These are phyloP conservation scores for Thozetella sp. DNA, from an alignment of 495 filamentous ascomycete species.

Conservation along the genomic window DNA sequence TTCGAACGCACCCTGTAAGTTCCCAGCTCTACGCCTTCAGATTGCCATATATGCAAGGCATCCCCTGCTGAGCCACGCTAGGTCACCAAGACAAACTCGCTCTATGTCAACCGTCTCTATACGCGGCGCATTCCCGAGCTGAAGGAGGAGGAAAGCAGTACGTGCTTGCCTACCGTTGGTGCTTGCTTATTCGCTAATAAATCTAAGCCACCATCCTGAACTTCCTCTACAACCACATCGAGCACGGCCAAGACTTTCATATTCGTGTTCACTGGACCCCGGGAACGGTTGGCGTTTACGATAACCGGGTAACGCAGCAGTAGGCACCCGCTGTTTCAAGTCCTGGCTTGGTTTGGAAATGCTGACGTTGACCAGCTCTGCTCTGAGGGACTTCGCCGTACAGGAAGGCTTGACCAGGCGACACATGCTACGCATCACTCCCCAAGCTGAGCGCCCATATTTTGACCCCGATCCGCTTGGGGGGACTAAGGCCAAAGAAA, in stretches of 20 bases:
- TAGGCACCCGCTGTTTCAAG: constrained; percentile 59
- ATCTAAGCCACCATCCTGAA: constrained; percentile 28
- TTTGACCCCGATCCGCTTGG: not conserved
- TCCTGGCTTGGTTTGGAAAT: constrained; percentile 36
- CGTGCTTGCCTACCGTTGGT: not conserved
- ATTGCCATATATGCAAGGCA: not conserved
- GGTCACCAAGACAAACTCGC: not conserved
- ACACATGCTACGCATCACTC: constrained; percentile 69
- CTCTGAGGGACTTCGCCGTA: not conserved
- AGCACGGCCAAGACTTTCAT: constrained; percentile 41
- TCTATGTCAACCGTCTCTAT: not conserved
- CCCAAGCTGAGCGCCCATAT: constrained; percentile 56
- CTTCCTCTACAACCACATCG: constrained; percentile 40
- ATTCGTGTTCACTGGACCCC: constrained; percentile 38
- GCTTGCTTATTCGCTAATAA: not conserved
- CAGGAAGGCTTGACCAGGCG: constrained; percentile 33
- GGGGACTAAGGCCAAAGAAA: no score
- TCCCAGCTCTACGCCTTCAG: no score
- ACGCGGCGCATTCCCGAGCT: not conserved
- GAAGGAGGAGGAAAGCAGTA: not conserved
- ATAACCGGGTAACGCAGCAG: constrained; percentile 57
- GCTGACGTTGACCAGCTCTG: not conserved
- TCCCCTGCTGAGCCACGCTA: no score
- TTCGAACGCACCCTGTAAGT: not conserved
- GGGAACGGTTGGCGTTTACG: constrained; percentile 37